phyloP scores from a whole-genome alignment of 352 stramenopile genomes.

The Phytophthora sp. region DNA sequence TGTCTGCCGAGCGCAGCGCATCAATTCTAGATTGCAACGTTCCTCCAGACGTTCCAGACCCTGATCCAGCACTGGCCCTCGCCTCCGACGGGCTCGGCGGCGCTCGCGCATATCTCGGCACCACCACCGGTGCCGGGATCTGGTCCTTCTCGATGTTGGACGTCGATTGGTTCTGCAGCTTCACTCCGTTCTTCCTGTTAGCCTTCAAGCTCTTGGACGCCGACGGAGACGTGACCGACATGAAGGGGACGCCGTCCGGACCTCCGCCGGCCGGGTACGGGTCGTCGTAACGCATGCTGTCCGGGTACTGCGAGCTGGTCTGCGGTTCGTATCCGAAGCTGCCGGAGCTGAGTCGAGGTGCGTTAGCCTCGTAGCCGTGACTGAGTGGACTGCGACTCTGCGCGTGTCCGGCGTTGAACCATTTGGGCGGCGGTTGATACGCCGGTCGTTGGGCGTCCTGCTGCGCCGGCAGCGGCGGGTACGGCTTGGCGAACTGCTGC shows the following conservation, averaged over 20 bases:
- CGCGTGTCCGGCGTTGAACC: slow-evolving; percentile 13
- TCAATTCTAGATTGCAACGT: slow-evolving; percentile 73
- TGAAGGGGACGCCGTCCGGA: slow-evolving; percentile 38
- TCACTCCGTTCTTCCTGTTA: slow-evolving; percentile 21
- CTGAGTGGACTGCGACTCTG: slow-evolving; percentile 13
- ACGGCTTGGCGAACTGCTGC: slow-evolving; percentile 36
- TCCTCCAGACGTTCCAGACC: slow-evolving; percentile 5
- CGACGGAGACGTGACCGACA: slow-evolving; percentile 48
- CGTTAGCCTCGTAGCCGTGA: slow-evolving; percentile 28
- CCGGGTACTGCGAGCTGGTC: slow-evolving; percentile 22
- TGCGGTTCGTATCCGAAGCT: slow-evolving; percentile 18
- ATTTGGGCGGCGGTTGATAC: slow-evolving; percentile 31
- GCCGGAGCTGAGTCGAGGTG: slow-evolving; percentile 23
- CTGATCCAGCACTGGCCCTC: slow-evolving; percentile 18
- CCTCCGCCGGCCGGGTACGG: slow-evolving; percentile 32
- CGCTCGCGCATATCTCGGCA: slow-evolving; percentile 34
- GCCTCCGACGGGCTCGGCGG: slow-evolving; percentile 25
- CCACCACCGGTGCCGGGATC: slow-evolving; percentile 23
- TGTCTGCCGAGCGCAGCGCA: slow-evolving; percentile 52
- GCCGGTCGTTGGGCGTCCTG: slow-evolving; percentile 16
- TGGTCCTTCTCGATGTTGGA: slow-evolving; percentile 16
- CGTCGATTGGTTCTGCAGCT: slow-evolving; percentile 10
- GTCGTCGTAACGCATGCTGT: slow-evolving; percentile 41
- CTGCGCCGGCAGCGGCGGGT: slow-evolving; percentile 30
- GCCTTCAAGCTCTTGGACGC: slow-evolving; percentile 26